phyloP scores from a whole-genome alignment of 129 eudicot species.

The Kitagawia praeruptora region DNA sequence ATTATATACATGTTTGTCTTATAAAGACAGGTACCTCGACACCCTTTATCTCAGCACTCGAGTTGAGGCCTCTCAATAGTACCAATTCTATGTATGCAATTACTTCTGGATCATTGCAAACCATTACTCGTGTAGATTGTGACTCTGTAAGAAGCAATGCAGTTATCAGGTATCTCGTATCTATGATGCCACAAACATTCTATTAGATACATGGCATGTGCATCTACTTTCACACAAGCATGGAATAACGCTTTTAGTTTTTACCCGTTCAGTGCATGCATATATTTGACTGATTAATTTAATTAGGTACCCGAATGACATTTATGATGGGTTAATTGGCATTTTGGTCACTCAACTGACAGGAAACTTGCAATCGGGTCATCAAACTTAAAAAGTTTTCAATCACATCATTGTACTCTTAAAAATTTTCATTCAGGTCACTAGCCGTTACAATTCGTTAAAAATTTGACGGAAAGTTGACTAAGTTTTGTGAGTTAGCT shows the following conservation, averaged over 20 bases:
- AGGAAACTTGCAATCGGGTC: no score
- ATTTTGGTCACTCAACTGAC: no score
- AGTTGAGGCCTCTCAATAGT: slow-evolving; percentile 26
- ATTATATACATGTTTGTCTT: slow-evolving; percentile 41
- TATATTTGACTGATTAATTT: neutral
- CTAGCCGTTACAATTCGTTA: no score
- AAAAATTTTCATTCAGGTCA: no score
- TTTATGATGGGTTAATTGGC: no score
- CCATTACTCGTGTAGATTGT: slow-evolving; percentile 6
- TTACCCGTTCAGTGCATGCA: no score
- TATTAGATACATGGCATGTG: neutral
- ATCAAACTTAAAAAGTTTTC: no score
- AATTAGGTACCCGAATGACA: neutral
- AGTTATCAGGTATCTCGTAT: slow-evolving; percentile 30
- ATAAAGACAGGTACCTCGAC: slow-evolving; percentile 31
- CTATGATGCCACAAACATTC: neutral
- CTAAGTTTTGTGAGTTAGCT: no score
- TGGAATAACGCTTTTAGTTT: no score
- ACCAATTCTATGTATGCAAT: slow-evolving; percentile 19
- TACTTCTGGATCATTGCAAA: slow-evolving; percentile 25
- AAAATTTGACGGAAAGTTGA: no score
- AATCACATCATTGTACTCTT: no score
- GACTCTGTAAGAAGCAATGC: neutral
- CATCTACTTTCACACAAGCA: neutral
- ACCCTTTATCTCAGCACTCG: slow-evolving; percentile 44